Percentiles rank a stretch among this genome's conserved stretches.
Conservation (phyloP, 164 flowering plant genomes). For the Cinnamomum micranthum region DNA sequence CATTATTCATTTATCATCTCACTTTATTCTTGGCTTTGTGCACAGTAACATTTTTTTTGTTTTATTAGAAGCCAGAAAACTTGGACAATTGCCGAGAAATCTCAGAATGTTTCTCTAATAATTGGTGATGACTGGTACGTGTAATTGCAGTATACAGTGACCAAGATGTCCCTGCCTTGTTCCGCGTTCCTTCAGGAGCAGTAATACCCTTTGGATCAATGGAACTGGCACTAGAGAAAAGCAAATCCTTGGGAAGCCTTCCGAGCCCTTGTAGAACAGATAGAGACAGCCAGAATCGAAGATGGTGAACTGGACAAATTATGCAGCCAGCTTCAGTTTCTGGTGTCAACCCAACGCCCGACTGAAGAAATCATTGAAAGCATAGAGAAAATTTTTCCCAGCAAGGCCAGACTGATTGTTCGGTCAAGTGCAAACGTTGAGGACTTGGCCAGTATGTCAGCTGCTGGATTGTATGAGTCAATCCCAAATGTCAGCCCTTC, state of each 20-base stretch:
- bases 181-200: constrained; percentile 66
- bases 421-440: constrained; percentile 98
- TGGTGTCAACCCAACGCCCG: constrained; percentile 48
- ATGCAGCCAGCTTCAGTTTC: constrained; percentile 55
- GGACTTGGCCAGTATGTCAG: constrained; percentile 97
- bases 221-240: constrained; percentile 58
- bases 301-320: constrained; percentile 63
- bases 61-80: not conserved
- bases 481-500: constrained; percentile 86
- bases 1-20: too few species aligned
- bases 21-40: too few species aligned
- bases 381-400: constrained; percentile 44
- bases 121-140: not conserved
- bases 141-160: constrained; percentile 59
- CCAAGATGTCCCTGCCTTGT: constrained; percentile 77
- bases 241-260: constrained; percentile 41
- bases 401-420: constrained; percentile 51
- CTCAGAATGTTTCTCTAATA: not conserved
- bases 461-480: constrained; percentile 95
- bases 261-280: constrained; percentile 39
- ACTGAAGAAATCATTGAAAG: constrained; percentile 38
- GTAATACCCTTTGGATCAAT: constrained; percentile 86
- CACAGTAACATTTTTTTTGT: not conserved
- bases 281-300: constrained; percentile 67
- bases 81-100: not conserved